A percentile compares a stretch with the other conserved stretches of the same genome.
Evolutionary conservation across 148 eudicot genomes (phyloP).

Genomic region (Euryodendron excelsum): DNA sequence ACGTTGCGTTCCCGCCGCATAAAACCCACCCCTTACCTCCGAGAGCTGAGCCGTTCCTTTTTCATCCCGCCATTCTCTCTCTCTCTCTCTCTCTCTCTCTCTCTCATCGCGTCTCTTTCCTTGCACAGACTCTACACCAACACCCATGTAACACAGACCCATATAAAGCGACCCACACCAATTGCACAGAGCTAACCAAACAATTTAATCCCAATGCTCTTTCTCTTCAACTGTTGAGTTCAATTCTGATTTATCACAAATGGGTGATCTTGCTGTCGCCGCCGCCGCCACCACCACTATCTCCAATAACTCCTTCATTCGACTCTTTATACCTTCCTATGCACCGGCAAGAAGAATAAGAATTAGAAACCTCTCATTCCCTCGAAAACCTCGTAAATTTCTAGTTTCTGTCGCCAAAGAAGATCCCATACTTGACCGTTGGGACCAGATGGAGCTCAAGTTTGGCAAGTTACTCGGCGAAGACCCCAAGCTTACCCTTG

Average conservation of each 20-base stretch:
- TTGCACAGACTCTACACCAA: too few relatives aligned
- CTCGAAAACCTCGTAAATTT: slow-evolving; percentile 34
- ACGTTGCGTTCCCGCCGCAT: too few relatives aligned
- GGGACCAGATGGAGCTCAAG: slow-evolving; percentile 87
- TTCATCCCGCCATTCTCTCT: too few relatives aligned
- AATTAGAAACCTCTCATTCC: slow-evolving; percentile 36
- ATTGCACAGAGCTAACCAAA: too few relatives aligned
- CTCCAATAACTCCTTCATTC: slow-evolving; percentile 15
- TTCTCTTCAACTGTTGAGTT: slow-evolving; percentile 6
- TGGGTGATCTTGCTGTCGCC: slow-evolving; percentile 33
- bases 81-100: too few relatives aligned
- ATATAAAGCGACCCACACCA: too few relatives aligned
- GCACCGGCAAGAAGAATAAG: slow-evolving; percentile 15
- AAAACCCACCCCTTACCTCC: too few relatives aligned
- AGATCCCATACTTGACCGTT: slow-evolving; percentile 46
- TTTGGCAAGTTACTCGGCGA: slow-evolving; percentile 81
- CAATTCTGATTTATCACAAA: slow-evolving; percentile 20
- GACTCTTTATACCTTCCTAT: slow-evolving; percentile 26
- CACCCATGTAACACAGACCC: too few relatives aligned
- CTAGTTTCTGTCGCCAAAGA: slow-evolving; percentile 52
- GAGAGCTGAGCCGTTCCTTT: too few relatives aligned
- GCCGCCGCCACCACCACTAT: slow-evolving; percentile 16
- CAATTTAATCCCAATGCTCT: not conserved
- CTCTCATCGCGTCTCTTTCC: too few relatives aligned
- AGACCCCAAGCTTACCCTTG: slow-evolving; percentile 81